Evolutionary conservation across 2,329 filamentous ascomycete genomes (phyloP).

Genomic region (Coniochaeta pulveracea): DNA sequence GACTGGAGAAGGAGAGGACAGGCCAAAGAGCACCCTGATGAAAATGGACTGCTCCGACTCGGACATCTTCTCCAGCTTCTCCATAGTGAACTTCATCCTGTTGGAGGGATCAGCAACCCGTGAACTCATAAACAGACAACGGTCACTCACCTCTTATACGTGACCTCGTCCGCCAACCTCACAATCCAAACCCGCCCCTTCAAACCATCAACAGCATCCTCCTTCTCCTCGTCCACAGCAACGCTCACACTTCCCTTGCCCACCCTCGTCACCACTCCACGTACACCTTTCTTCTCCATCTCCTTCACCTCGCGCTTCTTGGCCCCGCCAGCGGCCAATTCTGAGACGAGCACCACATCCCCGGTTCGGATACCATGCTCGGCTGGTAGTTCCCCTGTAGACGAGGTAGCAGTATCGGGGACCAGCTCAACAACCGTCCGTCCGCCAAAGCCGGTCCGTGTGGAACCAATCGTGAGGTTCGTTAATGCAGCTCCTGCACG

Average conservation of each 20-base stretch:
- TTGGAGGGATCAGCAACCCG: neutral
- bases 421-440: conserved; percentile 76
- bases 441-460: conserved; percentile 85
- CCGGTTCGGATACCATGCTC: conserved; percentile 68
- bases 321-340: conserved; percentile 61
- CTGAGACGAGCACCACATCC: conserved; percentile 66
- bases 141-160: conserved; percentile 39
- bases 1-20: conserved; percentile 38
- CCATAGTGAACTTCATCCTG: conserved; percentile 55
- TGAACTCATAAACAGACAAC: neutral
- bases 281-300: conserved; percentile 54
- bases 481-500: conserved; percentile 69
- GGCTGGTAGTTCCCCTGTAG: conserved; percentile 11
- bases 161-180: conserved; percentile 59
- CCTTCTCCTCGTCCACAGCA: conserved; percentile 54
- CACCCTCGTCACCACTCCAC: conserved; percentile 60
- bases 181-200: conserved; percentile 48
- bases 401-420: conserved; percentile 48
- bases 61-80: conserved; percentile 43
- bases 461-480: conserved; percentile 62
- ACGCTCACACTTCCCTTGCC: conserved; percentile 48
- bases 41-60: conserved; percentile 48
- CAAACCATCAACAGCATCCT: conserved; percentile 25
- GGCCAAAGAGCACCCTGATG: conserved; percentile 50
- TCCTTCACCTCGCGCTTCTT: conserved; percentile 64